Evolutionary conservation across 805 yeast species (phyloP).

Genomic region (Kazachstania kunashirensis): DNA sequence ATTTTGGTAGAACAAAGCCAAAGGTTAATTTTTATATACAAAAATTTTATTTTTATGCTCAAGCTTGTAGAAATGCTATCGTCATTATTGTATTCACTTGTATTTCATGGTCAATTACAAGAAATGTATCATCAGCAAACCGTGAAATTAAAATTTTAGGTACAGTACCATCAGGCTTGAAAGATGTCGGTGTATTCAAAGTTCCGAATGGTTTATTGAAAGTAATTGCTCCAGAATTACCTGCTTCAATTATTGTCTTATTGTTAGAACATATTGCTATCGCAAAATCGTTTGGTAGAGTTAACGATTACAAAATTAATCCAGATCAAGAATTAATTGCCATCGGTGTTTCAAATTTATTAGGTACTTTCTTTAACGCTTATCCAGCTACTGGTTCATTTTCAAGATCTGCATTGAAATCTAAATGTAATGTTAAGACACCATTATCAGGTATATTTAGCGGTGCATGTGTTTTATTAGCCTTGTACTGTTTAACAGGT

Average conservation of each 20-base stretch:
- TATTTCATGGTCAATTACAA: constrained; percentile 68
- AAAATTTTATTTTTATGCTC: constrained; percentile 52
- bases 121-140: constrained; percentile 35
- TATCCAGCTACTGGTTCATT: constrained; percentile 96
- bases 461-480: constrained; percentile 79
- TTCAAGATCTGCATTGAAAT: constrained; percentile 86
- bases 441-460: constrained; percentile 89
- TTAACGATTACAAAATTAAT: constrained; percentile 80
- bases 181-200: constrained; percentile 62
- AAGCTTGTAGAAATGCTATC: constrained; percentile 72
- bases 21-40: constrained; percentile 19
- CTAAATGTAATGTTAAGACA: constrained; percentile 91
- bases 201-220: constrained; percentile 50
- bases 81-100: constrained; percentile 74
- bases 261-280: constrained; percentile 89
- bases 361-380: constrained; percentile 87
- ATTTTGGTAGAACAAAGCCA: constrained; percentile 16
- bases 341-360: constrained; percentile 80
- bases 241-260: constrained; percentile 75
- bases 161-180: constrained; percentile 71
- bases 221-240: constrained; percentile 65
- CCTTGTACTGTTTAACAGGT: constrained; percentile 72
- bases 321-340: constrained; percentile 94
- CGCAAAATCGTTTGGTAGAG: constrained; percentile 85
- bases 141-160: constrained; percentile 52